Base-by-base conservation (phyloP, 495 filamentous ascomycete species). In the Pyrenula massariospora region DNA sequence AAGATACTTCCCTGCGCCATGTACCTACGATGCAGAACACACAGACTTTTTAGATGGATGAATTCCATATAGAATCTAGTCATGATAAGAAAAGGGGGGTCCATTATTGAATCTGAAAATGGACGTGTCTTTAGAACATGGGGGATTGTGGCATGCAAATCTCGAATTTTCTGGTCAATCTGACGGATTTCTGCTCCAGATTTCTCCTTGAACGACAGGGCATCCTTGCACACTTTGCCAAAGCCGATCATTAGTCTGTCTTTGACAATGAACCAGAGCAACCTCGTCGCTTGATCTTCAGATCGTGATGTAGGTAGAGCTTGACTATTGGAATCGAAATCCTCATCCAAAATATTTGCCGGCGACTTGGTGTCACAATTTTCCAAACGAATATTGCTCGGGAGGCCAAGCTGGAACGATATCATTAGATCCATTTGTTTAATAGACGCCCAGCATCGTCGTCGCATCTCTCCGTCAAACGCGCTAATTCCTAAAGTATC, bases 1-100 rank as follows among this genome's bases (percentile, higher is more conserved):
- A 21, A 63, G 23, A 11, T 23, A 19, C 50, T 58, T 24, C 25
- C 56, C 48, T 54, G 57, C 36, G 53, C 54, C 55, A 75, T 58
- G 22, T 68, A 71, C 49, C 58, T 64, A 12, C 71, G 65, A 54
- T 75, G 71, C 10, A 75, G 63, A 22, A 72, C 62, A 49, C 66
- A 70, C 12, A 67, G 61, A 54, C 67, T 64, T 53, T 73, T 73
- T 22, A 63, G 66, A 53, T 65, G 64, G 22, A 74, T 58, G 25
- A 64, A 57, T 1, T 62, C 56, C 25, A 68, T 52, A 51, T 60
- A 64, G 21, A 65, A 25, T 24, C 70, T 56, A 24, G 63, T 63
- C 58, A 75, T 61, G 22, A 71, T 67, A 22, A 72, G 55, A 15
- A 62, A 63, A 2, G 74, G 66, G 10, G 68, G 31, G 31, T 74